Percentiles rank a stretch among this genome's conserved stretches.
Conservation (phyloP, 2,329 filamentous ascomycete genomes). For the Cladosporium sp. region DNA sequence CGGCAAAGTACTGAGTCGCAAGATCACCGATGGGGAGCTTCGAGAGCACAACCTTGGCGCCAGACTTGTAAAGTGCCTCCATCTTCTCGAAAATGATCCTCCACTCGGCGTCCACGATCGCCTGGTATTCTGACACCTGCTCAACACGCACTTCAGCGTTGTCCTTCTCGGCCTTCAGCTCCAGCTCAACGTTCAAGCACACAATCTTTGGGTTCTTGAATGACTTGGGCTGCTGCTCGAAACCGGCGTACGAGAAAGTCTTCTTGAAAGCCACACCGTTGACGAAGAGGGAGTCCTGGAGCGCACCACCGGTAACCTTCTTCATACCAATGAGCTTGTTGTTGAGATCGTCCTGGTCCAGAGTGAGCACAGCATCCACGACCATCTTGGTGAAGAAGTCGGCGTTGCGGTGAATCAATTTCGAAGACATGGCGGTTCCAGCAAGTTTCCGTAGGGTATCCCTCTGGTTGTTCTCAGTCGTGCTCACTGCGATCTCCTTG, state of each 20-base stretch:
- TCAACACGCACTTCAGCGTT: slow-evolving; percentile 98
- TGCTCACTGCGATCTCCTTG: slow-evolving; percentile 92
- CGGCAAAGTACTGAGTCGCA: slow-evolving; percentile 92
- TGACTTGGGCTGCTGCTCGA: slow-evolving; percentile 97
- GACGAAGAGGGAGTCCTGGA: slow-evolving; percentile 95
- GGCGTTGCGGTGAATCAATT: slow-evolving; percentile 96
- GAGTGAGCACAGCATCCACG: slow-evolving; percentile 89
- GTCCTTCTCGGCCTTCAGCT: slow-evolving; percentile 98
- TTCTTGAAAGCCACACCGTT: slow-evolving; percentile 99
- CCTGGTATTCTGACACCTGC: slow-evolving; percentile 98
- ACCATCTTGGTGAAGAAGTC: slow-evolving; percentile 99
- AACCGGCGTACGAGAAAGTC: slow-evolving; percentile 98
- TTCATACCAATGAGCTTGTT: slow-evolving; percentile 98
- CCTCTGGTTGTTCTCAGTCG: slow-evolving; percentile 77
- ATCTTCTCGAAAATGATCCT: slow-evolving; percentile 99
- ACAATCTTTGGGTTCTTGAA: slow-evolving; percentile 96
- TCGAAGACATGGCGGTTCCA: slow-evolving; percentile 97
- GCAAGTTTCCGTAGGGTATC: slow-evolving; percentile 90
- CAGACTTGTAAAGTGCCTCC: slow-evolving; percentile 88
- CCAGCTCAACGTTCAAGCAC: slow-evolving; percentile 95
- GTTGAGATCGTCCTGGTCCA: slow-evolving; percentile 96
- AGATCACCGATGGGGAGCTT: slow-evolving; percentile 97
- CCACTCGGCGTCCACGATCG: slow-evolving; percentile 98
- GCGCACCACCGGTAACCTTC: slow-evolving; percentile 93
- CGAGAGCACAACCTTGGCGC: slow-evolving; percentile 94